phyloP scores from a whole-genome alignment of 768 basidiomycete genomes.

The Suillus subluteus region DNA sequence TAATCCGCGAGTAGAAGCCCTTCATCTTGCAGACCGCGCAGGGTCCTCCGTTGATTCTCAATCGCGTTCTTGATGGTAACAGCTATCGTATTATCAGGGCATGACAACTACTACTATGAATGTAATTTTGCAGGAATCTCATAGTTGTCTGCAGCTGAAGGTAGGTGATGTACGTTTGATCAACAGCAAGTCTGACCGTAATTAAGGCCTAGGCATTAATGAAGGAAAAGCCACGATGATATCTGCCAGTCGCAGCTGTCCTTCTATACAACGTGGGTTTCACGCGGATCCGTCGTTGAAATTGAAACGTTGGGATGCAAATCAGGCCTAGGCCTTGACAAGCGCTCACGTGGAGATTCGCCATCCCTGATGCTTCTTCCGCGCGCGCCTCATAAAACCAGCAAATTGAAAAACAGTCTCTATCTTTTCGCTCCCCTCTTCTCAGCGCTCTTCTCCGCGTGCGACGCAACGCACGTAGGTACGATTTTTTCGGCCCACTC shows the following conservation, averaged over 20 bases:
- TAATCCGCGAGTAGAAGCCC: slow-evolving; percentile 9
- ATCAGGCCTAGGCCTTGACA: neutral
- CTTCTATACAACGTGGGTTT: slow-evolving; percentile 2
- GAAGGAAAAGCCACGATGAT: slow-evolving; percentile 16
- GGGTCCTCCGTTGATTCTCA: slow-evolving; percentile 8
- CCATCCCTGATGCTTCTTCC: neutral
- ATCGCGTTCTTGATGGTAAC: slow-evolving; percentile 15
- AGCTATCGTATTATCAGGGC: slow-evolving; percentile 4
- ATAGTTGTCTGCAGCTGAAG: neutral
- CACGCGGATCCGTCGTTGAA: neutral
- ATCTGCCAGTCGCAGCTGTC: slow-evolving; percentile 4
- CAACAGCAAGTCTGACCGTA: slow-evolving; percentile 15
- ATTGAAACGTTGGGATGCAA: neutral
- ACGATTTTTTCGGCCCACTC: neutral
- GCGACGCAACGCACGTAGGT: neutral
- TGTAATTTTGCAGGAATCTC: neutral
- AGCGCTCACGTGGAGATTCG: neutral
- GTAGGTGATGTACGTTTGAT: slow-evolving; percentile 4
- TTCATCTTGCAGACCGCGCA: slow-evolving; percentile 19
- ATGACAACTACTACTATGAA: slow-evolving; percentile 10
- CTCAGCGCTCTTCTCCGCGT: neutral
- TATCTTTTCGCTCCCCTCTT: neutral
- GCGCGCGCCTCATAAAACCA: neutral
- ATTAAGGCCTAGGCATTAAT: neutral
- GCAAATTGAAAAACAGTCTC: neutral